phyloP scores from a whole-genome alignment of 208 protist species.

The Entamoeba dispar region DNA sequence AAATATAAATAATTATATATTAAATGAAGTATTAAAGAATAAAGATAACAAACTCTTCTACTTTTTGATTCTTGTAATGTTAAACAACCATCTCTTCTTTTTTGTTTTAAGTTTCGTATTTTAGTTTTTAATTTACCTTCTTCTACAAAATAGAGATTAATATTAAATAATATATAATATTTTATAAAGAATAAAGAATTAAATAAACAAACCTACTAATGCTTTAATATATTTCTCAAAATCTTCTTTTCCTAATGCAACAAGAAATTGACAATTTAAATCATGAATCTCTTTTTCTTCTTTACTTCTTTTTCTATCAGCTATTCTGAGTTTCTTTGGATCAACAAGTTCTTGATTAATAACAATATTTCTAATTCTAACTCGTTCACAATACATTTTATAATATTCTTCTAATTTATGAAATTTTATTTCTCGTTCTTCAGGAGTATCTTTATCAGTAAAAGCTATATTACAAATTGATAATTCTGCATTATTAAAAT shows the following conservation, averaged over 20 bases:
- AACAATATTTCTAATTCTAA: background rate
- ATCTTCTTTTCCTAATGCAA: background rate
- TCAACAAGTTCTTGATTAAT: background rate
- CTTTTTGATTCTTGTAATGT: background rate
- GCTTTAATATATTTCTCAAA: background rate
- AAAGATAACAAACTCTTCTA: background rate
- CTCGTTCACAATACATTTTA: background rate
- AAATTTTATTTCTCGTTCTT: background rate
- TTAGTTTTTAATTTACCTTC: background rate
- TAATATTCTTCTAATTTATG: background rate
- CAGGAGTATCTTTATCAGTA: background rate
- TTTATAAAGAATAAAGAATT: background rate
- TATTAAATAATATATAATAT: background rate
- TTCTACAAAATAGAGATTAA: background rate
- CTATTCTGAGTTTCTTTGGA: background rate
- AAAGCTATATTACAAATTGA: background rate
- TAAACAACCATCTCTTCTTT: background rate
- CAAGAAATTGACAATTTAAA: background rate
- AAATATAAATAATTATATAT: too few relatives aligned
- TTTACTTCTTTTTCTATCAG: background rate
- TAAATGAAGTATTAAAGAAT: too few relatives aligned
- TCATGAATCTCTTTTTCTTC: background rate
- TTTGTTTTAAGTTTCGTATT: background rate
- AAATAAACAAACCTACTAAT: background rate
- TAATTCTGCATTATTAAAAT: background rate